Percentiles rank a stretch among this genome's conserved stretches.
Conservation (phyloP, 2,329 filamentous ascomycete species). For the Reticulascus tulasneorum region DNA sequence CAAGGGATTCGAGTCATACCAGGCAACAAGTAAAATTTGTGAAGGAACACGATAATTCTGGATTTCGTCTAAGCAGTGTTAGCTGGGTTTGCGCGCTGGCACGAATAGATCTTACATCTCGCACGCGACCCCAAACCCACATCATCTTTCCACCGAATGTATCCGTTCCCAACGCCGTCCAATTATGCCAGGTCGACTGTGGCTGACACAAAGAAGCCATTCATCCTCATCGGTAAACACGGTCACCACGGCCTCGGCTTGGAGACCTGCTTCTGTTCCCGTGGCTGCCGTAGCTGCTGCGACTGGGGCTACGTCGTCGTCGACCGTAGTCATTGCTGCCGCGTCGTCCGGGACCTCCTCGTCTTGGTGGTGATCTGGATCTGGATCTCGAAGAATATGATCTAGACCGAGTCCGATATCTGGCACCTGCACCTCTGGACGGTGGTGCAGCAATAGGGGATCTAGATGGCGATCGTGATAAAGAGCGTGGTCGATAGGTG, state of each 20-base stretch:
- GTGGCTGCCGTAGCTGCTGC: conserved; percentile 39
- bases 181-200: too few relatives aligned
- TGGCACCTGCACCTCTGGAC: conserved; percentile 25
- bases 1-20: too few relatives aligned
- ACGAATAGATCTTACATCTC: conserved; percentile 10
- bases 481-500: conserved; percentile 59
- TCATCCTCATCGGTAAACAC: conserved; percentile 6
- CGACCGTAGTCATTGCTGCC: conserved; percentile 21
- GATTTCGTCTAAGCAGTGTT: conserved; percentile 9
- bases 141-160: conserved; percentile 5
- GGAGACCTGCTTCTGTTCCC: conserved; percentile 21
- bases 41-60: too few relatives aligned
- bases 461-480: conserved; percentile 44
- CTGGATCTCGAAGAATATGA: conserved; percentile 47
- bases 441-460: conserved; percentile 29
- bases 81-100: conserved; percentile 8
- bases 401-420: conserved; percentile 43
- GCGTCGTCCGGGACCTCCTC: conserved; percentile 22
- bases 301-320: conserved; percentile 21
- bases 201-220: not conserved
- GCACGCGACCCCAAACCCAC: conserved; percentile 1
- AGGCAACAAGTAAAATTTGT: too few relatives aligned
- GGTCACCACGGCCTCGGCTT: conserved; percentile 7
- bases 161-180: conserved; percentile 10
- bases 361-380: conserved; percentile 36